Conservation (phyloP, 2,329 filamentous ascomycete species). For the Pseudogymnoascus sp. region DNA sequence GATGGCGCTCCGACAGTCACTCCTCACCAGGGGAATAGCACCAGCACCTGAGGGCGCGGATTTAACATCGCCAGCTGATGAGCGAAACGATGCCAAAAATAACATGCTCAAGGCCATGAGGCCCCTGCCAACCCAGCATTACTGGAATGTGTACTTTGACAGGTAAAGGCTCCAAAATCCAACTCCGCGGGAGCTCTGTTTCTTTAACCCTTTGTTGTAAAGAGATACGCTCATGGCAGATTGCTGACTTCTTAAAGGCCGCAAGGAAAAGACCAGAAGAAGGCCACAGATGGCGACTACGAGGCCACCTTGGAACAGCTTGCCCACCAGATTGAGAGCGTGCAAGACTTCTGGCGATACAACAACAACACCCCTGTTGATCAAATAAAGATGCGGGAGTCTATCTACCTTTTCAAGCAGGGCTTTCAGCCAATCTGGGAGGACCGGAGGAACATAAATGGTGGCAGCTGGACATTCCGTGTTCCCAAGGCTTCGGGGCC, state of each 20-base stretch:
- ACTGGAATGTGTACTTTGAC: constrained; percentile 68
- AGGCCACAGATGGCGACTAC: constrained; percentile 29
- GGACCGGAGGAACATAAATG: constrained; percentile 76
- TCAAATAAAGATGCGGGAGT: constrained; percentile 69
- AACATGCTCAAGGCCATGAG: constrained; percentile 72
- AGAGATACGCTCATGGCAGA: background rate
- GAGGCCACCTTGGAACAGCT: constrained; percentile 49
- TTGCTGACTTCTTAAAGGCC: constrained; percentile 19
- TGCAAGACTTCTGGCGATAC: constrained; percentile 80
- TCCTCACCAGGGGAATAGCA: constrained; percentile 58
- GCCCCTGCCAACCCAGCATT: constrained; percentile 69
- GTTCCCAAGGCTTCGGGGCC: constrained; percentile 68
- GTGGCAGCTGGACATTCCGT: constrained; percentile 88
- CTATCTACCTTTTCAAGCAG: constrained; percentile 71
- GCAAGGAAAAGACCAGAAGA: constrained; percentile 29
- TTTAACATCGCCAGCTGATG: constrained; percentile 62
- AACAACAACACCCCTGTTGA: constrained; percentile 74
- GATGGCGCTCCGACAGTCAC: constrained; percentile 50
- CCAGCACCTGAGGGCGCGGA: constrained; percentile 53
- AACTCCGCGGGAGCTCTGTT: background rate
- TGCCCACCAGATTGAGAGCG: constrained; percentile 62
- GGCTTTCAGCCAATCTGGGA: constrained; percentile 75
- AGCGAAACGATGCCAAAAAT: constrained; percentile 73
- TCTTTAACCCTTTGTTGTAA: background rate
- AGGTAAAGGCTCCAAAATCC: constrained; percentile 34